phyloP scores from a whole-genome alignment of 148 eudicot genomes.

The Beta vulgaris region DNA sequence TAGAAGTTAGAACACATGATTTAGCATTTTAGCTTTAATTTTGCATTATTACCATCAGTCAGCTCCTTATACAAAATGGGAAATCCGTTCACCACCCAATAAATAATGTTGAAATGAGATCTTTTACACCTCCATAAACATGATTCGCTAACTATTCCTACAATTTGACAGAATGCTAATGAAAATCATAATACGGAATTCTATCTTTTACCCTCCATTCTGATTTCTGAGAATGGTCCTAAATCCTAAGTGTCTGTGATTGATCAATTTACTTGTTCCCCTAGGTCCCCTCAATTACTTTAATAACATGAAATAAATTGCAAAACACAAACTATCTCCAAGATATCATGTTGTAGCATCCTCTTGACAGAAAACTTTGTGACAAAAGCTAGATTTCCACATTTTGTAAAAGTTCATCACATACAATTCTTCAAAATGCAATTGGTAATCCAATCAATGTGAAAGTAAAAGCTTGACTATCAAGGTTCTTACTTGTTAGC shows the following conservation, averaged over 20 bases:
- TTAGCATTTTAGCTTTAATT: not conserved
- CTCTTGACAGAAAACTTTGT: not conserved
- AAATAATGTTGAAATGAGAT: too few species aligned
- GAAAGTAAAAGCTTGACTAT: not conserved
- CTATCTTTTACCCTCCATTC: not conserved
- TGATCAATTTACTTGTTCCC: not conserved
- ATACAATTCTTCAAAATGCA: conserved; percentile 8
- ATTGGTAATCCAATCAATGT: not conserved
- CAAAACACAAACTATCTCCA: too few species aligned
- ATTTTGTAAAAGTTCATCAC: not conserved
- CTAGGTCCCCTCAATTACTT: not conserved
- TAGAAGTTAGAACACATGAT: not conserved
- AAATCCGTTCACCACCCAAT: not conserved
- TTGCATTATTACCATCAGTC: not conserved
- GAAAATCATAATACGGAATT: not conserved
- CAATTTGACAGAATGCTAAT: not conserved
- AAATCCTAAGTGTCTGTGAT: not conserved
- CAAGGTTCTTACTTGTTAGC: conserved; percentile 12
- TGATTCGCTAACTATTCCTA: not conserved
- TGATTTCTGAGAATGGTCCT: too few species aligned
- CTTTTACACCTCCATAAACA: too few species aligned
- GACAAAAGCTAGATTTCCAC: not conserved
- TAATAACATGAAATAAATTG: not conserved
- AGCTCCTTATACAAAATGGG: not conserved
- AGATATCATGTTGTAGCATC: not conserved